Conservation (phyloP, 2,329 filamentous ascomycete species). For the Penicillium sp. region DNA sequence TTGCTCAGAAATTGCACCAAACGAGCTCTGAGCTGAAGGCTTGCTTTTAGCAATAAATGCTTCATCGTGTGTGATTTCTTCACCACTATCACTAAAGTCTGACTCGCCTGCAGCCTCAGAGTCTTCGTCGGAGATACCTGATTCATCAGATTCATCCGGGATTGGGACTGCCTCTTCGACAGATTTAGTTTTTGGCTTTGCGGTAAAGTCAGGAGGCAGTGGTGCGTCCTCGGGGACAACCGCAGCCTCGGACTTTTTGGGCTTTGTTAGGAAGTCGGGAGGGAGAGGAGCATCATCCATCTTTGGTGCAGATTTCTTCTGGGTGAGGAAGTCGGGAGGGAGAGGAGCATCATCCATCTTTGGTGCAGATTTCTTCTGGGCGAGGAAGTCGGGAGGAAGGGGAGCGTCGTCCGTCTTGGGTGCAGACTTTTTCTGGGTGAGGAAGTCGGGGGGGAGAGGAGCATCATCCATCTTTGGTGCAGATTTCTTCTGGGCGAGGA, state of each 20-base stretch:
- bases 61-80: slow-evolving; percentile 46
- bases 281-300: slow-evolving; percentile 16
- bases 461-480: slow-evolving; percentile 19
- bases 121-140: slow-evolving; percentile 21
- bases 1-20: slow-evolving; percentile 38
- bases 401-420: slow-evolving; percentile 3
- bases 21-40: slow-evolving; percentile 46
- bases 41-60: slow-evolving; percentile 36
- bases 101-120: slow-evolving; percentile 36
- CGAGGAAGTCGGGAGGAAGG: slow-evolving; percentile 26
- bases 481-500: slow-evolving; percentile 13
- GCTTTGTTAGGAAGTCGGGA: slow-evolving; percentile 17
- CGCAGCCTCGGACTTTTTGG: slow-evolving; percentile 8
- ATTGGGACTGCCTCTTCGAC: slow-evolving; percentile 30
- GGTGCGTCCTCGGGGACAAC: slow-evolving; percentile 20
- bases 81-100: slow-evolving; percentile 47
- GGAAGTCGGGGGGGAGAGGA: slow-evolving; percentile 24
- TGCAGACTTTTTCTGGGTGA: slow-evolving; percentile 1
- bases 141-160: slow-evolving; percentile 32
- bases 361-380: background rate
- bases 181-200: slow-evolving; percentile 18
- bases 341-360: slow-evolving; percentile 19
- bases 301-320: background rate
- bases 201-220: slow-evolving; percentile 23
- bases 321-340: slow-evolving; percentile 18